Evolutionary conservation across 495 filamentous ascomycete species (phyloP).

Genomic region (Trichoderma erinaceum): DNA sequence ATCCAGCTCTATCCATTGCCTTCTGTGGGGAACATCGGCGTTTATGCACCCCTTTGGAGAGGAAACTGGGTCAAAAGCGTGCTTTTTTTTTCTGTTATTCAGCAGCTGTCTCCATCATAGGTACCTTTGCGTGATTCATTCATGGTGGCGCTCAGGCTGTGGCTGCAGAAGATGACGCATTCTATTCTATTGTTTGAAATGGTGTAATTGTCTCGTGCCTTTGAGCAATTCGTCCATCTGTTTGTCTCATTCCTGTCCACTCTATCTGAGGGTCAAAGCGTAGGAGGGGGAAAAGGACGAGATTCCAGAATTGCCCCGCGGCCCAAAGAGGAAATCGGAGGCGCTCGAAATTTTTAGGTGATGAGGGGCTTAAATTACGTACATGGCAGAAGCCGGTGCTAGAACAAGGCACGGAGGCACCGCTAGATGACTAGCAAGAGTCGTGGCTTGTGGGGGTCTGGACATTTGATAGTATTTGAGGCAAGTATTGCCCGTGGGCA

Average conservation of each 20-base stretch:
- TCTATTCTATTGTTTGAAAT: too few relatives aligned
- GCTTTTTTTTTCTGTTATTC: neutral
- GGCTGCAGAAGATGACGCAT: neutral
- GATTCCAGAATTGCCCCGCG: neutral
- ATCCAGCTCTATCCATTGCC: neutral
- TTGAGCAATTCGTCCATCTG: too few relatives aligned
- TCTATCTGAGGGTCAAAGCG: neutral
- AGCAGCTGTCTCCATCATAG: neutral
- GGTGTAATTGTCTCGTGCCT: too few relatives aligned
- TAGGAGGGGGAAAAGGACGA: neutral
- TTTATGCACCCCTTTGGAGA: neutral
- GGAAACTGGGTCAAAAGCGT: neutral
- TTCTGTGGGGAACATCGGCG: slow-evolving; percentile 11
- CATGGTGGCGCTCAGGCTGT: neutral
- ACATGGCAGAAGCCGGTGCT: neutral
- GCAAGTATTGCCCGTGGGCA: too few relatives aligned
- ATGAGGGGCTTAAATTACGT: slow-evolving; percentile 11
- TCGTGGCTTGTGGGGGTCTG: too few relatives aligned
- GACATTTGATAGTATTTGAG: too few relatives aligned
- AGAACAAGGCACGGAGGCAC: too few relatives aligned
- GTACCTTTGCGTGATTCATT: neutral
- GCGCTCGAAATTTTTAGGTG: neutral
- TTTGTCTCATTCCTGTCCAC: too few relatives aligned
- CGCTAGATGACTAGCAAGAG: too few relatives aligned
- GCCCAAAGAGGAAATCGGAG: neutral